Percentiles rank a stretch among this genome's conserved stretches.
phyloP scores from a whole-genome alignment of 2,329 filamentous ascomycete species.

The Alternaria brassicae region DNA sequence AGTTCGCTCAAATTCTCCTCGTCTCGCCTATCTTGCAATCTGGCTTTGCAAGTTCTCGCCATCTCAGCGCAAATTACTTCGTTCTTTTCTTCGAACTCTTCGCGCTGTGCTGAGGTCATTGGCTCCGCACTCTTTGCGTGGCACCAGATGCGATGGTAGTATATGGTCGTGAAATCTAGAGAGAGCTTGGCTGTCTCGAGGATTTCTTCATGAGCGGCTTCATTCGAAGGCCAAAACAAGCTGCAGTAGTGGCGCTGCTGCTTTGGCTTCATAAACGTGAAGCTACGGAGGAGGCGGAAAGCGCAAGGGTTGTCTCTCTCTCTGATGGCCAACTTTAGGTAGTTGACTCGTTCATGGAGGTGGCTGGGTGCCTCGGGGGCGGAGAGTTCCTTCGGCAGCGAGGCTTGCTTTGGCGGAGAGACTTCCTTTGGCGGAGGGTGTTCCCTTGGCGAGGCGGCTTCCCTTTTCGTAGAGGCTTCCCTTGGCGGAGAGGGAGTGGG shows the following conservation, averaged over 20 bases:
- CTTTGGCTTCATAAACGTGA: background rate
- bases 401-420: too few relatives aligned
- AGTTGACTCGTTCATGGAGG: background rate
- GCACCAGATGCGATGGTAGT: background rate
- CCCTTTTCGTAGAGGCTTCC: background rate
- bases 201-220: background rate
- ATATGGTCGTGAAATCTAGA: background rate
- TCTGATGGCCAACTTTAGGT: background rate
- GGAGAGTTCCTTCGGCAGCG: background rate
- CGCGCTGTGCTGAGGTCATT: background rate
- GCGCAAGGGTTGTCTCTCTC: background rate
- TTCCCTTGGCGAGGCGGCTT: too few relatives aligned
- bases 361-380: background rate
- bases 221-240: constrained; percentile 4
- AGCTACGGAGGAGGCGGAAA: background rate
- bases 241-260: background rate
- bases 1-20: background rate
- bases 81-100: background rate
- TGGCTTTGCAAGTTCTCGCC: background rate
- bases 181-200: background rate
- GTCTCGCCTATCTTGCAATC: background rate
- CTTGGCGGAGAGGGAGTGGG: background rate
- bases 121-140: background rate
- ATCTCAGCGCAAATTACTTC: background rate
- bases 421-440: too few relatives aligned